phyloP scores from a whole-genome alignment of 2,329 filamentous ascomycete species.

The Coniochaeta hoffmannii region DNA sequence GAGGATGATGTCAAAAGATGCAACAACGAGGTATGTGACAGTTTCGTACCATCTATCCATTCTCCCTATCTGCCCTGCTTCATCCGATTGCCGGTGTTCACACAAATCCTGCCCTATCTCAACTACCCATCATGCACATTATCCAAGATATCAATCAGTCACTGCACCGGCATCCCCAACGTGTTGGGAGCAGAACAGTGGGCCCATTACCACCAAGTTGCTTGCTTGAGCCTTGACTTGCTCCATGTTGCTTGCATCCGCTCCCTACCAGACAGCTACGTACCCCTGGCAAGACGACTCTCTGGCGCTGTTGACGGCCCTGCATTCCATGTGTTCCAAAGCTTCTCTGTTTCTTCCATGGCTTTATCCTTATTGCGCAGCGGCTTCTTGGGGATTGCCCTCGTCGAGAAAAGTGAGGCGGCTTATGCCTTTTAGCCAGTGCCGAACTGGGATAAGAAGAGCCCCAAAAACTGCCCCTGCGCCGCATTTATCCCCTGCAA shows the following conservation, averaged over 20 bases:
- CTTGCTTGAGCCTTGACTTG: background rate
- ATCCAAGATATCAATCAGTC: constrained; percentile 2
- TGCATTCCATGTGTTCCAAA: background rate
- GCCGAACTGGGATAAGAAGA: background rate
- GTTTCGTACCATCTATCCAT: constrained; percentile 18
- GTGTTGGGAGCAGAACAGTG: background rate
- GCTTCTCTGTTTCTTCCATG: constrained; percentile 2
- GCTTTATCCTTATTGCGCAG: constrained; percentile 4
- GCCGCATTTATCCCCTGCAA: background rate
- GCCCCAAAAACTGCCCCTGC: background rate
- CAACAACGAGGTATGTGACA: constrained; percentile 25
- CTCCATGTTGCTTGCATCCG: background rate
- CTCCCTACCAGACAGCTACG: background rate
- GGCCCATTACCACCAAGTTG: background rate
- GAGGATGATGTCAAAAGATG: constrained; percentile 49
- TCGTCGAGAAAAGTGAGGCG: constrained; percentile 1
- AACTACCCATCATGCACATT: no score
- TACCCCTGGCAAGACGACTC: background rate
- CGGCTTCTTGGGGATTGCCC: constrained; percentile 6
- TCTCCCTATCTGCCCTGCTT: constrained; percentile 13
- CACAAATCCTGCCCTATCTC: no score
- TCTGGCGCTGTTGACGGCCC: background rate
- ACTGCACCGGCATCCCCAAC: no score
- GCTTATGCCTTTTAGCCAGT: constrained; percentile 6
- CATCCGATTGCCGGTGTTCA: constrained; percentile 12